A percentile compares a stretch with the other conserved stretches of the same genome.
Evolutionary conservation across 257 asterid genomes (phyloP).

Genomic region (Nicotiana sylvestris): DNA sequence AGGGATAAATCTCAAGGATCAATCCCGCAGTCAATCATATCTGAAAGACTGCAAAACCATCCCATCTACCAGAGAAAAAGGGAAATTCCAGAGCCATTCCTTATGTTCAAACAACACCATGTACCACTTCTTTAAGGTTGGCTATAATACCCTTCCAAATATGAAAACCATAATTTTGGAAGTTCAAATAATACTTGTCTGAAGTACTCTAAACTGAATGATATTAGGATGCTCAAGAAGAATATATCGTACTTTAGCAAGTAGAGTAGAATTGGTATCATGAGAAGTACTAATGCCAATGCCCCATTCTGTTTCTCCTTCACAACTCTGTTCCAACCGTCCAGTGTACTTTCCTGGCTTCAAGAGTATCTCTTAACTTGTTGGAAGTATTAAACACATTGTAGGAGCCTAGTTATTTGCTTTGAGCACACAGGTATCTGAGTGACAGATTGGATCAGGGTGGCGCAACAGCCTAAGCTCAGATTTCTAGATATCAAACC

Average conservation of each 20-base stretch:
- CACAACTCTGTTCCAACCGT: background rate
- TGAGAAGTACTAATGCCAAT: background rate
- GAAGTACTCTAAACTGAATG: background rate
- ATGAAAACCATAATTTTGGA: background rate
- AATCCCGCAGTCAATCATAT: background rate
- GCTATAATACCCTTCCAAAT: background rate
- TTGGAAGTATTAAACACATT: background rate
- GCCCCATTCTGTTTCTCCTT: background rate
- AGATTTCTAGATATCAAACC: background rate
- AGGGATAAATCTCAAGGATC: background rate
- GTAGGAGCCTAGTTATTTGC: background rate
- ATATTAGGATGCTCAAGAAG: background rate
- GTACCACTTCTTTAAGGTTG: background rate
- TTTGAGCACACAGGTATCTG: background rate
- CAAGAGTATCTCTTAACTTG: background rate
- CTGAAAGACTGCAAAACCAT: background rate
- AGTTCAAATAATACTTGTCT: background rate
- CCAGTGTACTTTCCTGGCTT: background rate
- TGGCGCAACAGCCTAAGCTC: background rate
- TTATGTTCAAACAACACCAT: background rate
- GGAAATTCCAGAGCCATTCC: background rate
- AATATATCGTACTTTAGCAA: background rate
- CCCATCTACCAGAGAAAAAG: background rate
- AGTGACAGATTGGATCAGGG: background rate
- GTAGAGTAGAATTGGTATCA: background rate